These are phyloP conservation scores for Xylariaceae sp. DNA, from an alignment of 2,329 filamentous ascomycete species.

Conservation along the genomic window DNA sequence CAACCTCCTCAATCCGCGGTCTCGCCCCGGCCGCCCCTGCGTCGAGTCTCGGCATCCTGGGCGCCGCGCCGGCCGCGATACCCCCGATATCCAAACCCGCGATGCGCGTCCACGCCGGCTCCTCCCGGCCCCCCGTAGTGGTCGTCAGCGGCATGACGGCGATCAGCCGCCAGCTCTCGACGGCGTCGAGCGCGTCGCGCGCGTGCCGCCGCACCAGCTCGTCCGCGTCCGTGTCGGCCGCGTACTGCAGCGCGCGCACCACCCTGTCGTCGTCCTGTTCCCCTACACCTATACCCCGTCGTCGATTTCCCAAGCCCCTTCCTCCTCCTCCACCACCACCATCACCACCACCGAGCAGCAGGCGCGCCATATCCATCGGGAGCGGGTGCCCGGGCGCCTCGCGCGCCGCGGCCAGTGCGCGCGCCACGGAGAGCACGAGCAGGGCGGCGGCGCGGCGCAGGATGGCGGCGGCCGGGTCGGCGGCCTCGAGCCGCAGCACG, in stretches of 20 bases:
- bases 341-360: no score
- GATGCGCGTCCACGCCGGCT: constrained; percentile 23
- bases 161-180: constrained; percentile 55
- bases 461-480: constrained; percentile 53
- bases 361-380: no score
- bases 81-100: constrained; percentile 30
- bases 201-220: constrained; percentile 62
- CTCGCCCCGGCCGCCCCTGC: constrained; percentile 6
- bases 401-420: constrained; percentile 47
- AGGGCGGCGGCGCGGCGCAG: constrained; percentile 59
- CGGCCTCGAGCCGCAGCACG: constrained; percentile 55
- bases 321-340: no score
- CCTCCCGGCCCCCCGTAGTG: constrained; percentile 6
- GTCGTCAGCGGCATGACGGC: constrained; percentile 33
- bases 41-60: constrained; percentile 14
- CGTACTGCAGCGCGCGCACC: constrained; percentile 53
- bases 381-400: constrained; percentile 5
- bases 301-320: constrained; percentile 37
- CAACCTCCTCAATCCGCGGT: constrained; percentile 26
- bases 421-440: constrained; percentile 54
- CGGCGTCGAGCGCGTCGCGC: constrained; percentile 55
- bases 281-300: not conserved
- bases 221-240: constrained; percentile 59
- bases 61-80: constrained; percentile 1
- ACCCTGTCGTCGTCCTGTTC: constrained; percentile 45